A percentile compares a stretch with the other conserved stretches of the same genome.
These are phyloP conservation scores for Yamadazyma trypodendri DNA, from an alignment of 1,139 yeast species.

Conservation along the genomic window DNA sequence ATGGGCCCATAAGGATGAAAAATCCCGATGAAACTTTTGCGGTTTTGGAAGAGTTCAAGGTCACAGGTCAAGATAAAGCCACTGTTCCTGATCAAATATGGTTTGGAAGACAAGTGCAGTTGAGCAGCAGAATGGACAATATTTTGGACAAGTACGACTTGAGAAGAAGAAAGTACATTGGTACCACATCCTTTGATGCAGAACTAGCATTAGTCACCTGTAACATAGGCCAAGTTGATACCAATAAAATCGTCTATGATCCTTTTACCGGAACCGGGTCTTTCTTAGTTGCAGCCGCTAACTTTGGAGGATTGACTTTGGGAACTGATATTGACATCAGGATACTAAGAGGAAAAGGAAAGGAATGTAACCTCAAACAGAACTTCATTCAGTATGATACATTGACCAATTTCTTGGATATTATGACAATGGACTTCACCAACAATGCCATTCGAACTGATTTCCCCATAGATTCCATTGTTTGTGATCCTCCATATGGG, in stretches of 20 bases:
- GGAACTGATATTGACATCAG: constrained; percentile 94
- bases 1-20: constrained; percentile 79
- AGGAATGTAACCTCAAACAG: constrained; percentile 47
- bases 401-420: constrained; percentile 60
- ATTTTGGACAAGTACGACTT: constrained; percentile 77
- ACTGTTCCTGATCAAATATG: constrained; percentile 56
- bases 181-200: constrained; percentile 96
- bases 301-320: constrained; percentile 75
- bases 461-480: constrained; percentile 70
- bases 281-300: constrained; percentile 83
- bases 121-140: constrained; percentile 60
- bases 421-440: constrained; percentile 90
- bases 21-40: constrained; percentile 73
- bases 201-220: constrained; percentile 80
- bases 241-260: constrained; percentile 74
- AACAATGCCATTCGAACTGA: constrained; percentile 73
- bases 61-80: constrained; percentile 50
- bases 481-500: constrained; percentile 98
- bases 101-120: constrained; percentile 74
- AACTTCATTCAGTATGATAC: constrained; percentile 80
- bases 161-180: constrained; percentile 81
- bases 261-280: constrained; percentile 98
- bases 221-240: constrained; percentile 74
- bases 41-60: constrained; percentile 69
- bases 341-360: constrained; percentile 71